A percentile compares a stretch with the other conserved stretches of the same genome.
These are phyloP conservation scores for Xylaria castorea DNA, from an alignment of 495 filamentous ascomycete species.

Conservation along the genomic window DNA sequence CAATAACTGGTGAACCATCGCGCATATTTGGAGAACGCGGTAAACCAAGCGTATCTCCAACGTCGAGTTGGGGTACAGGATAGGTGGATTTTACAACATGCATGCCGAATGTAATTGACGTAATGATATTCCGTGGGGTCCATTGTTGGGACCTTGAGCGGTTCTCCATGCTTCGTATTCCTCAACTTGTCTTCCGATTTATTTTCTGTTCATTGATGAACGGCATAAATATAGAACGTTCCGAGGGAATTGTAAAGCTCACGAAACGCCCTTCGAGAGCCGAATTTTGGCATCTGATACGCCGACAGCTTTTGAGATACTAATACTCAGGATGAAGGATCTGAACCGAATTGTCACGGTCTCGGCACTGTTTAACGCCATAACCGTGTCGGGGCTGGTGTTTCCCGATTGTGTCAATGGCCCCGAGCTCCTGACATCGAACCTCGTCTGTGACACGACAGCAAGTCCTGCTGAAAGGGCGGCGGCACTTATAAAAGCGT, in stretches of 20 bases:
- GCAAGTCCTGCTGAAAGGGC: slow-evolving; percentile 53
- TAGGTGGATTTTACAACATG: slow-evolving; percentile 2
- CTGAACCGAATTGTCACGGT: slow-evolving; percentile 3
- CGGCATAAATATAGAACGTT: not conserved
- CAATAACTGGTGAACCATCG: not conserved
- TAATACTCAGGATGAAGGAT: slow-evolving; percentile 28
- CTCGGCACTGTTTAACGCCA: slow-evolving; percentile 28
- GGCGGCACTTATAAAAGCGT: slow-evolving; percentile 47
- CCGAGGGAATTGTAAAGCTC: not conserved
- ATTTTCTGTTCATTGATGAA: not conserved
- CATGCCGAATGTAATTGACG: slow-evolving; percentile 12
- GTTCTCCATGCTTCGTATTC: not conserved
- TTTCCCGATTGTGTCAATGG: slow-evolving; percentile 46
- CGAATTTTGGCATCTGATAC: not conserved
- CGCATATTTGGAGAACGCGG: slow-evolving; percentile 1
- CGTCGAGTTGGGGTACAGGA: slow-evolving; percentile 2
- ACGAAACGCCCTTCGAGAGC: not conserved
- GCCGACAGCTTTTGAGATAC: not conserved
- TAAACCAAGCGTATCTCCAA: not conserved
- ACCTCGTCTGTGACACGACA: slow-evolving; percentile 56
- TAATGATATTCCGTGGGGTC: slow-evolving; percentile 2
- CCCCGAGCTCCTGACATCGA: slow-evolving; percentile 40
- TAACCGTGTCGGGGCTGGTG: slow-evolving; percentile 27
- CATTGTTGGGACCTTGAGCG: not conserved
- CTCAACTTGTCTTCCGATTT: not conserved